Evolutionary conservation across 1,139 yeast species (phyloP).

Genomic region (Arxiozyma telluris): DNA sequence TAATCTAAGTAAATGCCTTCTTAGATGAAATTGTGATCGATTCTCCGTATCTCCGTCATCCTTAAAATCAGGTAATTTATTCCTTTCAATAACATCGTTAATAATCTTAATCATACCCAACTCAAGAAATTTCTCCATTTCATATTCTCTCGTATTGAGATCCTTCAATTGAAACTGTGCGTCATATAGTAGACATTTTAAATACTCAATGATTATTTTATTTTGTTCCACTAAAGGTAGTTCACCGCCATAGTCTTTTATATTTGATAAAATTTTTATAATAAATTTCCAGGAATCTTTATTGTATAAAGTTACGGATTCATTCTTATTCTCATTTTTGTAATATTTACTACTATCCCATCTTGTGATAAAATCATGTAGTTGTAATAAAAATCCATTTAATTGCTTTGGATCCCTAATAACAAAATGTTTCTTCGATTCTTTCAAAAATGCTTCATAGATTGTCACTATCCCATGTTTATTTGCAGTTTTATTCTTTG

Average conservation of each 20-base stretch:
- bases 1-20: slow-evolving; percentile 16
- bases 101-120: slow-evolving; percentile 22
- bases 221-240: not conserved
- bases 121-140: slow-evolving; percentile 14
- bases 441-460: slow-evolving; percentile 20
- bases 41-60: slow-evolving; percentile 2
- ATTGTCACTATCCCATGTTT: slow-evolving; percentile 13
- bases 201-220: not conserved
- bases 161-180: slow-evolving; percentile 5
- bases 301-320: not conserved
- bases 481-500: slow-evolving; percentile 5
- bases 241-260: not conserved
- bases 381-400: slow-evolving; percentile 7
- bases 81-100: slow-evolving; percentile 10
- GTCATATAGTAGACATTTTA: slow-evolving; percentile 1
- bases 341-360: not conserved
- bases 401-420: slow-evolving; percentile 8
- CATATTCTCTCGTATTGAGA: slow-evolving; percentile 1
- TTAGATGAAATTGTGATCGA: slow-evolving; percentile 10
- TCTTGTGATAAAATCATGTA: slow-evolving; percentile 11
- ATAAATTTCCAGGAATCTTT: slow-evolving; percentile 2
- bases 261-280: not conserved
- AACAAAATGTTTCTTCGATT: slow-evolving; percentile 14
- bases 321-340: not conserved
- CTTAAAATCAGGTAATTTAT: slow-evolving; percentile 9